A percentile compares a stretch with the other conserved stretches of the same genome.
Evolutionary conservation across 2,329 filamentous ascomycete genomes (phyloP).

Genomic region (Colletotrichum tropicicola): DNA sequence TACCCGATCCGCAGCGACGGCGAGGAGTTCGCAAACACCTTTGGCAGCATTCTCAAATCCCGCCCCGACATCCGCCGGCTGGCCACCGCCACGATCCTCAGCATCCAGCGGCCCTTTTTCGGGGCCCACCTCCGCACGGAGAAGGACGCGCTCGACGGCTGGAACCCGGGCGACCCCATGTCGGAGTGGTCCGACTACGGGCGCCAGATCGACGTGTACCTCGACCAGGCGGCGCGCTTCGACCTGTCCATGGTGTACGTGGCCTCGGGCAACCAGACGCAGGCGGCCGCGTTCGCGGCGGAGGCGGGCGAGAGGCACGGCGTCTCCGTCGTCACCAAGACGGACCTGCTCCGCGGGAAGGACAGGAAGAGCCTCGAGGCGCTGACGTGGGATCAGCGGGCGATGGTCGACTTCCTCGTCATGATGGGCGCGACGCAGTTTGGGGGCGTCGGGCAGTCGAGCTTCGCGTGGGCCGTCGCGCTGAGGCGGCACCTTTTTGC

Average conservation of each 20-base stretch:
- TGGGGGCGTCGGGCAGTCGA: constrained; percentile 42
- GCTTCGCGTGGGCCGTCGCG: constrained; percentile 43
- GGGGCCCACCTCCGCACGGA: constrained; percentile 42
- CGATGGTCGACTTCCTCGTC: constrained; percentile 41
- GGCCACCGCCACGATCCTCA: constrained; percentile 36
- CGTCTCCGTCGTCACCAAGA: constrained; percentile 40
- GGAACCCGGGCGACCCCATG: constrained; percentile 36
- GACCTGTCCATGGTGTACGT: constrained; percentile 38
- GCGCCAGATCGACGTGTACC: constrained; percentile 41
- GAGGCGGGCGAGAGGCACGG: constrained; percentile 17
- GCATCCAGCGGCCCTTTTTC: constrained; percentile 35
- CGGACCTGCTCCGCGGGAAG: constrained; percentile 35
- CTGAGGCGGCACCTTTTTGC: constrained; percentile 37
- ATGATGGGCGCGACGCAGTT: constrained; percentile 42
- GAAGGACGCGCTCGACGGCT: constrained; percentile 37
- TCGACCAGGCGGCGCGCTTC: constrained; percentile 34
- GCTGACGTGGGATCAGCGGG: constrained; percentile 43
- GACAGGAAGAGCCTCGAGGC: constrained; percentile 31
- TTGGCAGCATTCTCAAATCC: constrained; percentile 42
- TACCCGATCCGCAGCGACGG: constrained; percentile 46
- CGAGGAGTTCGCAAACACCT: constrained; percentile 40
- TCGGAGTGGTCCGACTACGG: constrained; percentile 39
- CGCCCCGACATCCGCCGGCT: constrained; percentile 39
- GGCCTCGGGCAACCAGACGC: constrained; percentile 38
- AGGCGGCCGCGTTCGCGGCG: constrained; percentile 29